A percentile compares a stretch with the other conserved stretches of the same genome.
Evolutionary conservation across 2,329 filamentous ascomycete genomes (phyloP).

Genomic region (Trichoderma sp.): DNA sequence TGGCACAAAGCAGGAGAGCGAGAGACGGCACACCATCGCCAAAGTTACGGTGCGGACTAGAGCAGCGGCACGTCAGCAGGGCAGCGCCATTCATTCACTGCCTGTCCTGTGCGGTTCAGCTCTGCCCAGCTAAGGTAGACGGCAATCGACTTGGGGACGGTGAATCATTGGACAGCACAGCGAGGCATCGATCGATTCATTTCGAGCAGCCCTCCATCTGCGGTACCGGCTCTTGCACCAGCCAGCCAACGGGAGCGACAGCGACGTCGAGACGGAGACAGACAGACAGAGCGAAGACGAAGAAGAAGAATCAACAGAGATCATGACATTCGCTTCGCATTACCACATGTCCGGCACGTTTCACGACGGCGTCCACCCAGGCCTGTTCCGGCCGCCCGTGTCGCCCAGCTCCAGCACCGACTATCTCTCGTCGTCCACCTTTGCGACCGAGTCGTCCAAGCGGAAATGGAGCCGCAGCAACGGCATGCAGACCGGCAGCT

Average conservation of each 20-base stretch:
- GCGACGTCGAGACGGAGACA: neutral
- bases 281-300: neutral
- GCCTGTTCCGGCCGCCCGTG: slow-evolving; percentile 47
- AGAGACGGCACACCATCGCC: neutral
- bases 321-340: slow-evolving; percentile 32
- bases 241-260: neutral
- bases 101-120: neutral
- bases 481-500: neutral
- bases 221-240: neutral
- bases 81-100: slow-evolving; percentile 4
- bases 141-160: neutral
- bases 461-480: slow-evolving; percentile 45
- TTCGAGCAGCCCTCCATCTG: neutral
- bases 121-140: neutral
- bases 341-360: slow-evolving; percentile 40
- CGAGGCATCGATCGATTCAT: neutral
- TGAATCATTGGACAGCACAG: neutral
- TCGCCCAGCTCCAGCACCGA: slow-evolving; percentile 42
- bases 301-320: neutral
- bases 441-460: slow-evolving; percentile 35
- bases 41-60: neutral
- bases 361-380: slow-evolving; percentile 42
- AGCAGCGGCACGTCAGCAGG: slow-evolving; percentile 13
- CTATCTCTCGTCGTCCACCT: slow-evolving; percentile 36
- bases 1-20: neutral